Evolutionary conservation across 176 grass and related monocot species (phyloP).

Genomic region (Themeda triandra): DNA sequence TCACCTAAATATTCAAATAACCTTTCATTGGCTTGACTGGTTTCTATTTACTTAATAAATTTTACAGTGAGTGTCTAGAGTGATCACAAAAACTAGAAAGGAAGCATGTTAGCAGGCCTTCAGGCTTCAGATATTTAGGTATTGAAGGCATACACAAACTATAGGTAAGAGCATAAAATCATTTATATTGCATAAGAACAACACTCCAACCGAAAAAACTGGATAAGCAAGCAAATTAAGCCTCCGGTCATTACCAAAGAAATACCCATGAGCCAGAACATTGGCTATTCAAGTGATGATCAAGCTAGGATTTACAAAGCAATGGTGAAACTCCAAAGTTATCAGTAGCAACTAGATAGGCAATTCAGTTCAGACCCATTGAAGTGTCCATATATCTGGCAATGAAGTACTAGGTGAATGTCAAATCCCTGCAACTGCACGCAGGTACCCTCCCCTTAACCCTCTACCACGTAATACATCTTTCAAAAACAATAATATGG

Average conservation of each 20-base stretch:
- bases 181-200: not conserved
- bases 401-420: not conserved
- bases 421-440: not conserved
- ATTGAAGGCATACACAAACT: not conserved
- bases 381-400: not conserved
- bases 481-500: not conserved
- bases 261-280: not conserved
- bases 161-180: not conserved
- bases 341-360: not conserved
- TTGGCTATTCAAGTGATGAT: not conserved
- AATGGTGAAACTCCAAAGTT: not conserved
- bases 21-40: not conserved
- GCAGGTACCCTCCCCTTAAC: not conserved
- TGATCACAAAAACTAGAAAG: not conserved
- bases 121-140: not conserved
- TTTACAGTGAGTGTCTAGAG: not conserved
- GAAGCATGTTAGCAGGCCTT: not conserved
- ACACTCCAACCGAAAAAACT: not conserved
- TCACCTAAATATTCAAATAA: not conserved
- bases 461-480: constrained; percentile 1
- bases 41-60: not conserved
- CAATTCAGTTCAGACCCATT: not conserved
- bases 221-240: not conserved
- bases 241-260: not conserved
- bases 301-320: not conserved